Conservation (phyloP, 2,329 filamentous ascomycete species). For the Harringtonia lauricola region DNA sequence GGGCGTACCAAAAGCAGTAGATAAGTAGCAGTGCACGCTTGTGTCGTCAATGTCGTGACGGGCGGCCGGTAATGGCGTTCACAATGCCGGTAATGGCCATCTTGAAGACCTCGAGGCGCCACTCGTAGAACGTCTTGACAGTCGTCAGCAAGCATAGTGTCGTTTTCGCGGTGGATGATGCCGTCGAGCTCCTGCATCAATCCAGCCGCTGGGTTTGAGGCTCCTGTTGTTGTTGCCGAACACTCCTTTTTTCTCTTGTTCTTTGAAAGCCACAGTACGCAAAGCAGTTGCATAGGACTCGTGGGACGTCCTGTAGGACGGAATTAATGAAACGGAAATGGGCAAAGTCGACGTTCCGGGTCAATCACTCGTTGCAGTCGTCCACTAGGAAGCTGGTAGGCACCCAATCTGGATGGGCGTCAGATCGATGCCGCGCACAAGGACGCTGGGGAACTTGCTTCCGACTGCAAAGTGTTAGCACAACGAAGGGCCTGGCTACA, state of each 20-base stretch:
- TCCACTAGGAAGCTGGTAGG: slow-evolving; percentile 67
- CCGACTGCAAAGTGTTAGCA: not conserved
- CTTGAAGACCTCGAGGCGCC: slow-evolving; percentile 17
- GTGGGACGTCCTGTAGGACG: slow-evolving; percentile 36
- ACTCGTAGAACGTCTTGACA: slow-evolving; percentile 20
- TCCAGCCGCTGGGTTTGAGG: slow-evolving; percentile 39
- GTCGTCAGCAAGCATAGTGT: slow-evolving; percentile 27
- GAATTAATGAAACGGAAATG: slow-evolving; percentile 37
- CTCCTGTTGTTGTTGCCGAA: slow-evolving; percentile 19
- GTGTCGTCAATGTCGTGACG: slow-evolving; percentile 23
- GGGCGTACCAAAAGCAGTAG: slow-evolving; percentile 27
- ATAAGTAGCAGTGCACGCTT: slow-evolving; percentile 27
- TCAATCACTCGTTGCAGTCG: slow-evolving; percentile 26
- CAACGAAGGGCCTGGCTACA: not conserved
- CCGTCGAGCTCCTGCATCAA: slow-evolving; percentile 37
- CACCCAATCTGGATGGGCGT: slow-evolving; percentile 40
- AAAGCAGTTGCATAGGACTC: slow-evolving; percentile 20
- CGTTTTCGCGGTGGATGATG: slow-evolving; percentile 15
- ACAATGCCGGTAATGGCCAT: slow-evolving; percentile 24
- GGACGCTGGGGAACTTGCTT: slow-evolving; percentile 5
- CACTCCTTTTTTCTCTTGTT: too few relatives aligned
- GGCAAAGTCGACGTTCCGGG: slow-evolving; percentile 33
- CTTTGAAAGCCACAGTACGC: slow-evolving; percentile 2
- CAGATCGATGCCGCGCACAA: slow-evolving; percentile 23
- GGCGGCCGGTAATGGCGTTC: slow-evolving; percentile 26